Percentiles rank a stretch among this genome's conserved stretches.
Evolutionary conservation across 2,329 filamentous ascomycete genomes (phyloP).

Genomic region (Cladosporium velox): DNA sequence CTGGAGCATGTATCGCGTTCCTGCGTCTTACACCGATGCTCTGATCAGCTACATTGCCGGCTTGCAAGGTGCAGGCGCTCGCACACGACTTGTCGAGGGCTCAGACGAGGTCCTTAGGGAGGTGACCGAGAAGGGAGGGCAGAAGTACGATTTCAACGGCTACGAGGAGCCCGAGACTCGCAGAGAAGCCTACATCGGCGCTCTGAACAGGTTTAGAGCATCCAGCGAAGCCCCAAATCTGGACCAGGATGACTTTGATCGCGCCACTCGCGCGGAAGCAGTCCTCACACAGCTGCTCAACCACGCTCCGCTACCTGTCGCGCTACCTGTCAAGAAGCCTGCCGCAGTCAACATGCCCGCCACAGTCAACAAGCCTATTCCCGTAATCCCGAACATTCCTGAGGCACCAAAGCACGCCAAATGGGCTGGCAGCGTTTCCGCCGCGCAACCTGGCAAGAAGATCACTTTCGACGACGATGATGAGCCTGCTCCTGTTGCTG

Average conservation of each 20-base stretch:
- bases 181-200: constrained; percentile 40
- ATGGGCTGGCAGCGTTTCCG: not conserved
- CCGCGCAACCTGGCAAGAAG: constrained; percentile 4
- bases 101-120: constrained; percentile 63
- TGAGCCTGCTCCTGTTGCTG: constrained; percentile 11
- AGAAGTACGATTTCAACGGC: constrained; percentile 48
- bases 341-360: not conserved
- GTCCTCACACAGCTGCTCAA: constrained; percentile 27
- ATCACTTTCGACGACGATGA: constrained; percentile 8
- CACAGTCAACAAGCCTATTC: not conserved
- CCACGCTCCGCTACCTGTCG: constrained; percentile 20
- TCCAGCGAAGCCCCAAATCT: constrained; percentile 26
- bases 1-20: constrained; percentile 71
- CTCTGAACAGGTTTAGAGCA: constrained; percentile 38
- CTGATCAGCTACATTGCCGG: constrained; percentile 79
- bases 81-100: constrained; percentile 64
- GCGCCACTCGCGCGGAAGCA: constrained; percentile 28
- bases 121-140: constrained; percentile 55
- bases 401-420: not conserved
- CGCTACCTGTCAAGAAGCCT: not conserved
- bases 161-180: constrained; percentile 42
- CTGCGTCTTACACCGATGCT: constrained; percentile 66
- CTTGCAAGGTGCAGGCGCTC: constrained; percentile 71
- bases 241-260: constrained; percentile 37
- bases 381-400: not conserved